A percentile compares a stretch with the other conserved stretches of the same genome.
Evolutionary conservation across 257 asterid species (phyloP).

Genomic region (Fraxinus pennsylvanica): DNA sequence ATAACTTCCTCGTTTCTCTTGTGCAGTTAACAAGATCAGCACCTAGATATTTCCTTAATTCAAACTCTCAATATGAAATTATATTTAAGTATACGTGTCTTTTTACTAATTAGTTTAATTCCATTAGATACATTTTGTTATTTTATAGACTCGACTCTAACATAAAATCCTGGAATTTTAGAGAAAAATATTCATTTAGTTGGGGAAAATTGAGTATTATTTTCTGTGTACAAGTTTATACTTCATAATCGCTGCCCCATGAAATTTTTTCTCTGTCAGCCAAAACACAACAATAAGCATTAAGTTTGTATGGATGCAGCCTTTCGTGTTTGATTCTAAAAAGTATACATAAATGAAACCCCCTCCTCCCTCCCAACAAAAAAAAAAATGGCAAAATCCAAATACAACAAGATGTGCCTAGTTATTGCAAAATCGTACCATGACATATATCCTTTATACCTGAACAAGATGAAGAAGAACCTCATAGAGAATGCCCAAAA

Average conservation of each 20-base stretch:
- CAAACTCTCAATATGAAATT: neutral
- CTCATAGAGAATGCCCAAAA: constrained; percentile 93
- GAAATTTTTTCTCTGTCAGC: neutral
- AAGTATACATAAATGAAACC: neutral
- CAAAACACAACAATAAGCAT: neutral
- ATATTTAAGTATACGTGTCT: neutral
- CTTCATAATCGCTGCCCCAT: neutral
- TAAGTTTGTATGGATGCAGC: neutral
- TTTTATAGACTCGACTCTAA: neutral
- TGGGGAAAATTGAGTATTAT: neutral
- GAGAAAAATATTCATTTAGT: neutral
- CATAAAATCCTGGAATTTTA: neutral
- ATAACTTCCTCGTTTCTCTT: neutral
- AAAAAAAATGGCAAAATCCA: neutral
- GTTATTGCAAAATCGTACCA: neutral
- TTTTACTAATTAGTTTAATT: neutral
- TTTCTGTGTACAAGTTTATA: neutral
- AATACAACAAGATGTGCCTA: neutral
- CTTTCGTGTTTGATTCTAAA: neutral
- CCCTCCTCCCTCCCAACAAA: neutral
- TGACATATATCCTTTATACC: constrained; percentile 48
- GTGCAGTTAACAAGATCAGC: neutral
- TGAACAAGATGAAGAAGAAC: constrained; percentile 97
- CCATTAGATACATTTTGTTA: neutral
- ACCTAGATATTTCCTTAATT: neutral